Base-by-base conservation (phyloP, 495 filamentous ascomycete genomes). In the Podospora pseudocomata region DNA sequence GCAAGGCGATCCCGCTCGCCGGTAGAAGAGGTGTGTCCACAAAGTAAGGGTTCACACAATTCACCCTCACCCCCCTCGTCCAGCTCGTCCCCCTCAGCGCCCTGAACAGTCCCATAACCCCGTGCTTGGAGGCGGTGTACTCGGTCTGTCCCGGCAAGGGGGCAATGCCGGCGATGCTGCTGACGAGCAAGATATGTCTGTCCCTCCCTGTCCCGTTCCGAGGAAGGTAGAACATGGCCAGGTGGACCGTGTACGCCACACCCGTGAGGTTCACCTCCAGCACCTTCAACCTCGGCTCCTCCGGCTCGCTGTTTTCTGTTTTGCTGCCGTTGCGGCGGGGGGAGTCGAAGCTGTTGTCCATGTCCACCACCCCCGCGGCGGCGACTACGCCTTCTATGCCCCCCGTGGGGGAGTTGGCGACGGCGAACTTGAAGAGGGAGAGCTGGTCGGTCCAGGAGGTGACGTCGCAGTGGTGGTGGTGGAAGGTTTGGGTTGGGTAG, bases 21-120 rank as follows among this genome's bases (percentile, higher is more conserved):
- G 78, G 72, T 18, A 88, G 39, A 16, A 91, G 77, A 3, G 87
- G 85, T 18, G 89, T 91, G 62, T 89, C 84, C 59, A 91, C 86
- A 70, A 89, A 91, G 70, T 91, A 91, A 4, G 89, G 89, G 65
- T 78, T 82, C 16, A 91, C 65, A 56, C 89, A 73, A 67, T 90
- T 91, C 60, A 88, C 76, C 26, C 89, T 76, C 6, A 91, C 75
- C 2, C 85, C 86, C 30, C 77, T 60, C 27, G 71, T 56, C 68
- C 80, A 83, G 4, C 80, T 73, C 0, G 82, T 82, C 4, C 80
- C 69, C 5, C 89, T 76, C 19, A 91, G 76, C 15, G 78, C 77
- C 26, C 88, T 78, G 72, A 89, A 91, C 62, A 90, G 79, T 0
- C 88, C 89, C 27, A 90, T 78, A 2, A 91, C 80, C 0, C 79